These are phyloP conservation scores for Rhytidiadelphus loreus DNA, from an alignment of 225 moss, liverwort and hornwort genomes.

Conservation along the genomic window DNA sequence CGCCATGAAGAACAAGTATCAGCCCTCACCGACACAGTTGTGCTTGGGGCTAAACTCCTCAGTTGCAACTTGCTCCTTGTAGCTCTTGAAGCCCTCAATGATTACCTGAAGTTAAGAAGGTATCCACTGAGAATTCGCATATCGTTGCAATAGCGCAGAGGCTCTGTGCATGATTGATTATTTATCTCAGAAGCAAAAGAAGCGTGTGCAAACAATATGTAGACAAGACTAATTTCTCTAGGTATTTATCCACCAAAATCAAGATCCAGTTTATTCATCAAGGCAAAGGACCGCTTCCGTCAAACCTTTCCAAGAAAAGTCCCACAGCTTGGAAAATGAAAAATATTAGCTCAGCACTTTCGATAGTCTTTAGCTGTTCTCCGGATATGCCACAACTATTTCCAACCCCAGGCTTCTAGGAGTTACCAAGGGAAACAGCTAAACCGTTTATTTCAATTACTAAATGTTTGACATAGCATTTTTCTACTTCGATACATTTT, in stretches of 20 bases:
- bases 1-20: not conserved
- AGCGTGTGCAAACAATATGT: not conserved
- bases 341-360: not conserved
- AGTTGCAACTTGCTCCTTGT: conserved; percentile 91
- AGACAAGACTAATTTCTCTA: not conserved
- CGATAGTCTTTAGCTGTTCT: not conserved
- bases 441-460: not conserved
- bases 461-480: too few species aligned
- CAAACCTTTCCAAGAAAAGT: not conserved
- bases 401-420: not conserved
- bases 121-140: not conserved
- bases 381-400: not conserved
- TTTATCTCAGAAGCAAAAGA: not conserved
- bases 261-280: not conserved
- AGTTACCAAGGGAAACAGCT: not conserved
- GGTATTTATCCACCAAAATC: not conserved
- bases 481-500: not conserved
- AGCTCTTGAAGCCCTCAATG: conserved; percentile 94
- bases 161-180: not conserved
- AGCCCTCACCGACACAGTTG: conserved; percentile 78
- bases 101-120: conserved; percentile 45
- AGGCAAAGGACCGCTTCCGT: not conserved
- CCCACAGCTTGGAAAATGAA: not conserved
- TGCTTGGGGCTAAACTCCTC: conserved; percentile 86
- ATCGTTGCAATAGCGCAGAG: not conserved